Conservation (phyloP, 768 basidiomycete species). For the Lentinula sp. region DNA sequence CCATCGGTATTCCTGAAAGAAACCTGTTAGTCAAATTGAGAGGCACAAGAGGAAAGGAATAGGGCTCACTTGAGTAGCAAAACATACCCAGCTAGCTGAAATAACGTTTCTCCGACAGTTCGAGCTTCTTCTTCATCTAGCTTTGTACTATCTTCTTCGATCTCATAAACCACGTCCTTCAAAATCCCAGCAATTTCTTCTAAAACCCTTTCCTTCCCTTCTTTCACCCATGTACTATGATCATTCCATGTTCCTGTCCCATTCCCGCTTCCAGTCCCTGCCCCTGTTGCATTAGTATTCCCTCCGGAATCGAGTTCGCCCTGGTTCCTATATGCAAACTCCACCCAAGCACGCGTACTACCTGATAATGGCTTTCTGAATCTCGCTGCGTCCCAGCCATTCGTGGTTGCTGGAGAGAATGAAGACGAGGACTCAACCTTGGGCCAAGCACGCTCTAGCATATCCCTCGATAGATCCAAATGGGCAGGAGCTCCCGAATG, state of each 20-base stretch:
- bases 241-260: slow-evolving; percentile 15
- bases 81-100: slow-evolving; percentile 53
- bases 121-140: slow-evolving; percentile 66
- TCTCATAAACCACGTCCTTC: slow-evolving; percentile 69
- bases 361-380: slow-evolving; percentile 49
- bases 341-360: slow-evolving; percentile 58
- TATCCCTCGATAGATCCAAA: slow-evolving; percentile 52
- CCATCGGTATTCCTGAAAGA: slow-evolving; percentile 37
- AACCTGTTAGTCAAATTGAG: slow-evolving; percentile 4
- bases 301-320: slow-evolving; percentile 19
- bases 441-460: slow-evolving; percentile 72
- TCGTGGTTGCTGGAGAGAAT: slow-evolving; percentile 22
- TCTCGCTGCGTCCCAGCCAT: slow-evolving; percentile 61
- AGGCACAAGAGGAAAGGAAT: not conserved
- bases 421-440: slow-evolving; percentile 44
- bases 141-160: slow-evolving; percentile 46
- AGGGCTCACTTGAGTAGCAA: slow-evolving; percentile 48
- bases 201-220: slow-evolving; percentile 49
- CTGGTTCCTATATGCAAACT: slow-evolving; percentile 21
- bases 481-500: slow-evolving; percentile 54
- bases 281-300: not conserved
- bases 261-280: not conserved
- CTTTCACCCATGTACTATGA: slow-evolving; percentile 11
- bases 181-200: slow-evolving; percentile 65
- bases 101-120: slow-evolving; percentile 57